These are phyloP conservation scores for Dothideomycetidae sp. DNA, from an alignment of 2,329 filamentous ascomycete species.

Conservation along the genomic window DNA sequence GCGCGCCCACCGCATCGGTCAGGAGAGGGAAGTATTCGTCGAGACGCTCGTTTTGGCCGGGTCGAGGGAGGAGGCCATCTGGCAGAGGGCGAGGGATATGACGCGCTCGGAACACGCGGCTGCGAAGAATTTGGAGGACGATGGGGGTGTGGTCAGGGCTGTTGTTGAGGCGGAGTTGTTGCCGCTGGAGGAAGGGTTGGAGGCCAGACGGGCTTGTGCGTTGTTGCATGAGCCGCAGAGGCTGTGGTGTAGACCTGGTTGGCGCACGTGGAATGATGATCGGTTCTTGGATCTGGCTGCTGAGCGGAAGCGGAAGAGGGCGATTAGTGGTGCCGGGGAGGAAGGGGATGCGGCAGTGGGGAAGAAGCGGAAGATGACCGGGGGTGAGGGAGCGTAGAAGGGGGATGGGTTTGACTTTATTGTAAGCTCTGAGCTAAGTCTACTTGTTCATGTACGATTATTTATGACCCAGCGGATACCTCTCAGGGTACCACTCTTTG, in stretches of 20 bases:
- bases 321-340: neutral
- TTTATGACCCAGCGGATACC: too few relatives aligned
- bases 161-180: conserved; percentile 45
- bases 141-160: conserved; percentile 38
- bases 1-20: conserved; percentile 74
- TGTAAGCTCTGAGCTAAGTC: too few relatives aligned
- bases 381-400: too few relatives aligned
- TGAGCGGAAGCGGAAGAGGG: conserved; percentile 37
- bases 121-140: conserved; percentile 44
- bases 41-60: conserved; percentile 70
- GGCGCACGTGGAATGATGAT: conserved; percentile 11
- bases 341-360: neutral
- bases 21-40: conserved; percentile 62
- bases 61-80: conserved; percentile 74
- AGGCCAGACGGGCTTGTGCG: conserved; percentile 19
- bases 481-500: too few relatives aligned
- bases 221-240: conserved; percentile 28
- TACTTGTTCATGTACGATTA: too few relatives aligned
- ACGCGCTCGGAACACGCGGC: conserved; percentile 44
- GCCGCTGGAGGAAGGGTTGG: conserved; percentile 24
- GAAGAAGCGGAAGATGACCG: too few relatives aligned
- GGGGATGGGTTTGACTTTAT: too few relatives aligned
- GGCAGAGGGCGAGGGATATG: conserved; percentile 61
- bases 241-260: conserved; percentile 29
- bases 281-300: conserved; percentile 34